These are phyloP conservation scores for Bocquillonia castaneifolia DNA, from an alignment of 441 rosid genomes.

Conservation along the genomic window DNA sequence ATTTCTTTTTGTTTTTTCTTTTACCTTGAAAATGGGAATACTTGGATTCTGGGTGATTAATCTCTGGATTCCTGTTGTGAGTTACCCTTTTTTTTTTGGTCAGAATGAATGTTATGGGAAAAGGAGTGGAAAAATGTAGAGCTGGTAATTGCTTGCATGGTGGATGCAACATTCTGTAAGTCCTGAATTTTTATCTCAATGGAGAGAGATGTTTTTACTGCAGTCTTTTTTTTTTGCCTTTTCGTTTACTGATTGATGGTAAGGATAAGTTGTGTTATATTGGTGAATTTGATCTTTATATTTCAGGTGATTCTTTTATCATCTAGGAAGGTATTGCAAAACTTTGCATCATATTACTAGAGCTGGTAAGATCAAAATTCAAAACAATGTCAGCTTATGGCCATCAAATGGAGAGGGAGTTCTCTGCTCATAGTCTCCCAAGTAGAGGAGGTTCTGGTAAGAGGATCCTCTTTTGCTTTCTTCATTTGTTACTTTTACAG, in stretches of 20 bases:
- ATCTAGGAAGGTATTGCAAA: conserved; percentile 24
- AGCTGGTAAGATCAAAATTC: conserved; percentile 24
- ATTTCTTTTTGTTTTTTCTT: no score
- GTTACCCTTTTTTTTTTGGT: neutral
- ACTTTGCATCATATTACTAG: conserved; percentile 16
- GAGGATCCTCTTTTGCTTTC: conserved; percentile 11
- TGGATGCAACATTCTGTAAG: conserved; percentile 21
- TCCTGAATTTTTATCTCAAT: conserved; percentile 15
- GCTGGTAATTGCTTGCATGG: conserved; percentile 17
- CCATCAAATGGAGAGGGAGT: conserved; percentile 70
- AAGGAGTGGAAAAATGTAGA: conserved; percentile 21
- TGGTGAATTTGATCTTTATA: conserved; percentile 1
- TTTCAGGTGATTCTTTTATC: conserved; percentile 26
- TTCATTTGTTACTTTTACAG: neutral
- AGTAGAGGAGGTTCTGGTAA: conserved; percentile 74
- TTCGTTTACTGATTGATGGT: neutral
- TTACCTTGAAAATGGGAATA: neutral
- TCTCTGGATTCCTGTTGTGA: neutral
- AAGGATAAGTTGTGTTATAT: neutral
- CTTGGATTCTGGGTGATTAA: neutral
- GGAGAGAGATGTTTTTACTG: no score
- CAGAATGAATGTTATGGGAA: conserved; percentile 4
- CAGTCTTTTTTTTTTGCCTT: neutral
- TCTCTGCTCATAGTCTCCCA: conserved; percentile 54
- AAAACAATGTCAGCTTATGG: conserved; percentile 58